A percentile compares a stretch with the other conserved stretches of the same genome.
Conservation (phyloP, 2,329 filamentous ascomycete species). For the Aphanoascus verrucosus region DNA sequence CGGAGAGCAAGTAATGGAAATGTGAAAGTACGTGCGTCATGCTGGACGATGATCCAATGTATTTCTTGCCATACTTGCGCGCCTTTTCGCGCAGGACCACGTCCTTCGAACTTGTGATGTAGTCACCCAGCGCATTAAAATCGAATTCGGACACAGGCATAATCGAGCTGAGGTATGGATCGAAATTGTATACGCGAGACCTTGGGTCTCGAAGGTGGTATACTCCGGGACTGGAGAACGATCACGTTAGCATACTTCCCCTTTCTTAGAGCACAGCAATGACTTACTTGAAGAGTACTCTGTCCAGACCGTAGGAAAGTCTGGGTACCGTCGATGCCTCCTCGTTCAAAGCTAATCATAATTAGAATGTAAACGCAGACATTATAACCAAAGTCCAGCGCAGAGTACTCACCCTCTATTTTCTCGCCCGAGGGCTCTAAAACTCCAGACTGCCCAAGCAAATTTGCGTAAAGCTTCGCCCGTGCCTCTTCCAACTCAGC, state of each 20-base stretch:
- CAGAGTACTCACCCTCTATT: slow-evolving; percentile 19
- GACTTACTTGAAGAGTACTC: slow-evolving; percentile 77
- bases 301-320: slow-evolving; percentile 65
- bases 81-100: slow-evolving; percentile 58
- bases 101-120: slow-evolving; percentile 87
- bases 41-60: slow-evolving; percentile 90
- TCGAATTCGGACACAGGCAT: slow-evolving; percentile 93
- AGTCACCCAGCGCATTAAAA: slow-evolving; percentile 72
- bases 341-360: slow-evolving; percentile 27
- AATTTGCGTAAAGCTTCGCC: neutral
- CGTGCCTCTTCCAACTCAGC: neutral
- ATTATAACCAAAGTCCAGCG: neutral
- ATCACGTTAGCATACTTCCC: neutral
- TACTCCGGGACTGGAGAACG: slow-evolving; percentile 54
- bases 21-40: slow-evolving; percentile 83
- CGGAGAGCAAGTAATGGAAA: slow-evolving; percentile 83
- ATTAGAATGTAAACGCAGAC: slow-evolving; percentile 11
- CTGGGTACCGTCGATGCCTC: slow-evolving; percentile 48
- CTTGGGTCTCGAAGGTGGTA: slow-evolving; percentile 83
- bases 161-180: slow-evolving; percentile 82
- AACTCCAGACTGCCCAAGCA: slow-evolving; percentile 11
- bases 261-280: neutral
- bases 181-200: slow-evolving; percentile 88
- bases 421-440: slow-evolving; percentile 11
- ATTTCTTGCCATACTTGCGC: slow-evolving; percentile 58